Evolutionary conservation across 1,139 yeast genomes (phyloP), one percentile per base, ranked within the genome.

Genomic region (Lodderomyces margitis): DNA sequence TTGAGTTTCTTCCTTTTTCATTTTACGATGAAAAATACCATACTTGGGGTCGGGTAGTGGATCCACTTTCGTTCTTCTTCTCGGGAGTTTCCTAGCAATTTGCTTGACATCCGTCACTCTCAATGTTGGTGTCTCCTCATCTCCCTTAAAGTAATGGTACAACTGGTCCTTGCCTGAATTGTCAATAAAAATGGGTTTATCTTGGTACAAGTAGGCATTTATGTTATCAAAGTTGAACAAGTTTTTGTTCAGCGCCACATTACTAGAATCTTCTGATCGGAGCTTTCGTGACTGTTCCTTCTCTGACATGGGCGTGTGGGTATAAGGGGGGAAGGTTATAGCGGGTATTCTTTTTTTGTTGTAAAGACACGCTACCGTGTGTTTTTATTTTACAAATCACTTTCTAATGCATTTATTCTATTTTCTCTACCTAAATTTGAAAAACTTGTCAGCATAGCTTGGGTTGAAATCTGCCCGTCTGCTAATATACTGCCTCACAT

Each of bases 401-500:
- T 8, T 10, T 27, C n/a, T n/a, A n/a, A n/a, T n/a, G n/a, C n/a
- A n/a, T 14, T n/a, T 30, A 9, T 30, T 14, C 12, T 30, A 8
- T 30, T 8, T 30, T 14, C 16, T 16, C 28, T 19, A 36, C 11
- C 38, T 24, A 36, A 36, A 36, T 37, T 47, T 70, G 46, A 72
- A 71, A 39, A 80, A 63, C 45, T 75, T 64, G 46, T 78, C 81
- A 39, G 80, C 62, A 49, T 76, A 75, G 46, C 76, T 74, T 3
- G 80, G 74, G 52, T 74, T 74, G 55, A 80, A 84, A 56, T 87
- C 95, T 0, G 83, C 72, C 52, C 96, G 71, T 55, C 81, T 84
- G 9, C 82, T 67, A 34, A 88, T 78, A 52, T 85, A 87, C 49
- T 80, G 87, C 43, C 86, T 74, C 21, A 89, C 68, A 11, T 83